Evolutionary conservation across 2,329 filamentous ascomycete species (phyloP).

Genomic region (Fusarium sp.): DNA sequence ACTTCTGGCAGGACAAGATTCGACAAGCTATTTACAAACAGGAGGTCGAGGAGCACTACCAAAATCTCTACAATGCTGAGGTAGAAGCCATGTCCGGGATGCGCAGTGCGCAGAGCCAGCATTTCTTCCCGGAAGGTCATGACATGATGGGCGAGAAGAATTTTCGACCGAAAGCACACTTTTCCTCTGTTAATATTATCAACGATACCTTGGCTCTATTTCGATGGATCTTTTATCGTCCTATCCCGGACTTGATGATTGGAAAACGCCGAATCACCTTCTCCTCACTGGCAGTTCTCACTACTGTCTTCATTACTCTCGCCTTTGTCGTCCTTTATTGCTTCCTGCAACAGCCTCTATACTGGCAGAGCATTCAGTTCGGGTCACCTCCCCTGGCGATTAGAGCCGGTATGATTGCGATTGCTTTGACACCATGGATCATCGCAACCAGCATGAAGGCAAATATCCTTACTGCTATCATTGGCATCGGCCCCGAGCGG

Average conservation of each 20-base stretch:
- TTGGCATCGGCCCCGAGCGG: conserved; percentile 89
- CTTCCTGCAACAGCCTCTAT: conserved; percentile 87
- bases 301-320: conserved; percentile 72
- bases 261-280: conserved; percentile 77
- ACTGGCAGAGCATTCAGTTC: conserved; percentile 85
- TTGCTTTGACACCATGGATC: conserved; percentile 93
- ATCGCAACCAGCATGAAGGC: conserved; percentile 89
- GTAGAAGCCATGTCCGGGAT: conserved; percentile 55
- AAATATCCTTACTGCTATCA: conserved; percentile 83
- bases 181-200: conserved; percentile 76
- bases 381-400: conserved; percentile 90
- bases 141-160: conserved; percentile 60
- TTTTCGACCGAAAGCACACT: conserved; percentile 73
- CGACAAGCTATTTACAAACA: conserved; percentile 89
- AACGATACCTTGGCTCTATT: conserved; percentile 85
- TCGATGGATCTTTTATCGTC: conserved; percentile 88
- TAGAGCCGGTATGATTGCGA: conserved; percentile 87
- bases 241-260: conserved; percentile 76
- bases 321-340: conserved; percentile 81
- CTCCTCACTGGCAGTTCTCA: conserved; percentile 77
- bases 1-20: conserved; percentile 93
- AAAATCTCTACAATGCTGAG: conserved; percentile 59
- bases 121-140: conserved; percentile 77
- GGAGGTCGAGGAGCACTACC: conserved; percentile 73
- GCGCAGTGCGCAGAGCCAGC: conserved; percentile 63